Evolutionary conservation across 176 grass and related monocot genomes (phyloP).

Genomic region (Ensete ventricosum): DNA sequence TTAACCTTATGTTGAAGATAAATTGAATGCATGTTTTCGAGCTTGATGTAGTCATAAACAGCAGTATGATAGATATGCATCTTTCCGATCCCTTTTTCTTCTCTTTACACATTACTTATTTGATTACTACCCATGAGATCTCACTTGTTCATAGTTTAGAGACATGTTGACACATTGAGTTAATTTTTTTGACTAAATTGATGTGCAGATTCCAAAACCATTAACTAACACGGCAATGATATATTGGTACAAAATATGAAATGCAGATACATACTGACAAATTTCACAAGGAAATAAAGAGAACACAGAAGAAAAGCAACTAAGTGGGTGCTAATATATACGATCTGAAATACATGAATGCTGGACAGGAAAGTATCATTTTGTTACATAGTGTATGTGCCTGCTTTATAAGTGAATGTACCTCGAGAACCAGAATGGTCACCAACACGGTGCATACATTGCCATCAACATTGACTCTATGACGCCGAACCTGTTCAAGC

Average conservation of each 20-base stretch:
- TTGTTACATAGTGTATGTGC: neutral
- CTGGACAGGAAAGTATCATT: neutral
- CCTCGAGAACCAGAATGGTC: constrained; percentile 94
- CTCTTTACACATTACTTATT: neutral
- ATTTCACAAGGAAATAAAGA: neutral
- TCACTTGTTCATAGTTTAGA: neutral
- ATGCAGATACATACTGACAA: neutral
- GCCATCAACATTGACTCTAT: constrained; percentile 92
- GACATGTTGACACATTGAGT: neutral
- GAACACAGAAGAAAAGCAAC: neutral
- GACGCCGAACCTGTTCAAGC: constrained; percentile 69
- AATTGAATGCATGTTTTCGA: neutral
- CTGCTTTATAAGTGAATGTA: constrained; percentile 22
- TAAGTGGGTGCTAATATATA: neutral
- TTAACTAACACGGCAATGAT: neutral
- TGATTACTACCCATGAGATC: neutral
- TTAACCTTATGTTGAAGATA: neutral
- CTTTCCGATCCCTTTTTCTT: neutral
- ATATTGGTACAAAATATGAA: neutral
- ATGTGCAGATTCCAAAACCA: neutral
- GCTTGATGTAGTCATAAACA: neutral
- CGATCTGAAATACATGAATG: neutral
- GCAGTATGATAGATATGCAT: neutral
- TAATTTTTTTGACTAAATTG: neutral
- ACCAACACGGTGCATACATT: constrained; percentile 94